Base-by-base conservation (phyloP, 495 filamentous ascomycete species). In the Daldinia concentrica region DNA sequence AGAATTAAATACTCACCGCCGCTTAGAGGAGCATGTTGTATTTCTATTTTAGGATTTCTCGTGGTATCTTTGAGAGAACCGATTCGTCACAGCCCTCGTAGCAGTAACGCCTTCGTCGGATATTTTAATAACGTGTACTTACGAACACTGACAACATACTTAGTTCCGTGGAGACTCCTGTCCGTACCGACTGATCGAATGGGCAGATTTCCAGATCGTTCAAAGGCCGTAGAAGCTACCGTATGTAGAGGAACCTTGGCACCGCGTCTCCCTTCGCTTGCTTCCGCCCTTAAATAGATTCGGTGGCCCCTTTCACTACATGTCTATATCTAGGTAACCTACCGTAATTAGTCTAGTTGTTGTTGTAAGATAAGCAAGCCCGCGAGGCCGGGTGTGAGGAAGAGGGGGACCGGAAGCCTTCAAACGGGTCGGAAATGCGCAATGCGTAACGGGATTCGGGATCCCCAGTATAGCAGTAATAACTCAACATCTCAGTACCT, bases 391-490 rank as follows among this genome's bases (percentile, higher is more conserved):
- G 61, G 64, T 57, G 30, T 32, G 48, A 52, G 22, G 45, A 52
- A 29, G 24, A 14, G 50, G 24, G 50, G 26, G 39, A 64, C 43
- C 63, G 29, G 60, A 56, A 48, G 34, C 37, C n/a, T 59, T 52
- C 36, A 24, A 52, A 56, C 43, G 57, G 62, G 62, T 43, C 62
- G 62, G 68, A 45, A 57, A 62, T 62, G 51, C 15, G 45, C 41
- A 52, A 64, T 68, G 65, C 56, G 30, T 37, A 68, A 73, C 52
- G 65, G 57, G 27, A 52, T 69, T 73, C 71, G 71, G 71, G 71
- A 73, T 69, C 65, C 65, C 61, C 52, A 66, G 65, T 65, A 60
- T 58, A 66, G 65, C 39, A 69, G 54, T n/a, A n/a, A n/a, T n/a
- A n/a, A n/a, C n/a, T n/a, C n/a, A n/a, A n/a, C n/a, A n/a, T n/a